Base-by-base conservation (phyloP, 176 grass and related monocot genomes). In the Avena sativa region DNA sequence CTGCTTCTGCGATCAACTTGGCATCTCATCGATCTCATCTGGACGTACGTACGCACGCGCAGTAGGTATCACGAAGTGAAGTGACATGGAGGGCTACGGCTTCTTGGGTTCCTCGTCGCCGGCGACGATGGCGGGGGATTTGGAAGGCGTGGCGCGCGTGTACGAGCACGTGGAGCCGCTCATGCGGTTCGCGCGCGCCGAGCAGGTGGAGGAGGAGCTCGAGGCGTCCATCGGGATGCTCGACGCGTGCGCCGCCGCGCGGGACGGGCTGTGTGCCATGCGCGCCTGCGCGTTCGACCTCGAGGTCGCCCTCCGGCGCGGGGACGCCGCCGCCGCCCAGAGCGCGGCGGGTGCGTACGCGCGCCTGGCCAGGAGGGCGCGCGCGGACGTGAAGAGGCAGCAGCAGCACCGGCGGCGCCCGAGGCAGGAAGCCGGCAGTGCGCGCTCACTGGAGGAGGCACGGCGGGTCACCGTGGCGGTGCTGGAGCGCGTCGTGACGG, bases 201-300 rank as follows among this genome's bases (percentile, higher is more conserved):
- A 58, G 9, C 48, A 74, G 50, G 67, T 91, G 67, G 89, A 91
- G 30, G 75, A 74, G 68, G 89, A 91, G 89, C 80, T 87, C 6
- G 85, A 84, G 67, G 81, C 58, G 56, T 91, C 89, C 14, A 81
- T 84, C 66, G 66, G 36, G 67, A 75, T 91, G 36, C 75, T 91
- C 13, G 89, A 91, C 85, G 58, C 85, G 36, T 91, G 85, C 58
- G 81, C 85, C 49, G 85, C 89, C 6, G 85, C 67, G 49, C 58
- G 84, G 80, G 84, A 90, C 55, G 80, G 55, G 46, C 34, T 90
- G 55, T 46, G 47, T 23, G 48, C 57, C 17, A 87, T 91, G 89
- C 89, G 89, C 19, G 75, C 58, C 6, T 49, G 74, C 57, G 89
- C 58, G 36, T 19, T 79, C n/a, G 75, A 74, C 67, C 47, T 73